Conservation (phyloP, 306 rosid species). For the Prunus mongolica region DNA sequence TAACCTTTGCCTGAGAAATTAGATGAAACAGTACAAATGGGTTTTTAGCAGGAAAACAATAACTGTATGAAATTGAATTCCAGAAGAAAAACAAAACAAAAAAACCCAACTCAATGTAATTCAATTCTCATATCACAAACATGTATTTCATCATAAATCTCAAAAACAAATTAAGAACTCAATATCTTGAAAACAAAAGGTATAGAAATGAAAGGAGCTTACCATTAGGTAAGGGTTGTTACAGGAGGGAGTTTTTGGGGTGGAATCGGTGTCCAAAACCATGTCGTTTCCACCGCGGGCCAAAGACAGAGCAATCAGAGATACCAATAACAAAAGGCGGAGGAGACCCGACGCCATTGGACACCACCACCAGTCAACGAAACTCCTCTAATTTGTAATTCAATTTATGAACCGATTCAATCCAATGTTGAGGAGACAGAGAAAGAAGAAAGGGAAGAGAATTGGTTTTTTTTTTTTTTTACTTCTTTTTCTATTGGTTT, state of each 20-base stretch:
- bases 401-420: background rate
- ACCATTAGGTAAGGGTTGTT: conserved; percentile 74
- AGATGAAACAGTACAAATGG: background rate
- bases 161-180: background rate
- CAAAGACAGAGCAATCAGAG: conserved; percentile 30
- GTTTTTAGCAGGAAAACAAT: background rate
- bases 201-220: background rate
- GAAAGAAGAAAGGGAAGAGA: background rate
- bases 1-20: conserved; percentile 58
- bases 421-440: background rate
- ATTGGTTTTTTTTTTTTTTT: background rate
- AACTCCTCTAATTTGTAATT: background rate
- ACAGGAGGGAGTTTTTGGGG: conserved; percentile 54
- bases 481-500: background rate
- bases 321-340: conserved; percentile 23
- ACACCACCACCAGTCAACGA: background rate
- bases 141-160: background rate
- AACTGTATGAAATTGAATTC: background rate
- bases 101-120: background rate
- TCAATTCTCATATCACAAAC: background rate
- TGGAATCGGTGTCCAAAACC: background rate
- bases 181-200: background rate
- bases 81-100: background rate
- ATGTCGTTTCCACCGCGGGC: conserved; percentile 30
- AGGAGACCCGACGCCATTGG: conserved; percentile 33